Base-by-base conservation (phyloP, 306 rosid species). In the Inga oerstediana region DNA sequence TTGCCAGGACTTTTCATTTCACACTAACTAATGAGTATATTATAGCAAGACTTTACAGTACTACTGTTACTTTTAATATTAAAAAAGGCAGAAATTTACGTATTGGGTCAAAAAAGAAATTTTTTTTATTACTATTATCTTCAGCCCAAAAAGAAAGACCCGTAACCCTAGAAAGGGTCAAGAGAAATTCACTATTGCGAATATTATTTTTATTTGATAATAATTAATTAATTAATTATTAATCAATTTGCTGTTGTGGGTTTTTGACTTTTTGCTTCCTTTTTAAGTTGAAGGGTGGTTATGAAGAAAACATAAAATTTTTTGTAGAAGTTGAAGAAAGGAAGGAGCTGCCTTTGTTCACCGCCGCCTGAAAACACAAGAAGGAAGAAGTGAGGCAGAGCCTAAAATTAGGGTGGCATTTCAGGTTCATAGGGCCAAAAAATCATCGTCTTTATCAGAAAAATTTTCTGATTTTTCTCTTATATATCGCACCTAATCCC, bases 291-390 rank as follows among this genome's bases (percentile, higher is more conserved):
- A 22, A 61, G 34, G 32, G 14, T 61, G 15, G 67, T 61, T 52
- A n/a, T 0, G 22, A 52, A 10, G 22, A 17, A 52, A 52, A 52
- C 22, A 52, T 6, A 52, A 16, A 17, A 15, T 3, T 3, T 5
- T 39, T 39, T 6, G 0, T 10, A 48, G 17, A 86, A 84, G 88
- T 84, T 81, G 89, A 64, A 78, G 58, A 2, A 14, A 12, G 52
- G 12, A 48, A 48, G 43, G 43, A 39, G 43, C 43, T 75, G 79
- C 88, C 81, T 37, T 71, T 71, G 80, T 77, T 88, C 88, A 84
- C 89, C 72, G 91, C 91, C 91, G 91, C 91, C 91, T 88, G 89
- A 39, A 72, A 84, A 78, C 81, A 83, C 81, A 83, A 84, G 74
- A 79, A 78, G 30, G 27, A 75, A 56, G 48, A 6, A 39, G 43